These are phyloP conservation scores for Neurospora sp. DNA, from an alignment of 495 filamentous ascomycete genomes.

Conservation along the genomic window DNA sequence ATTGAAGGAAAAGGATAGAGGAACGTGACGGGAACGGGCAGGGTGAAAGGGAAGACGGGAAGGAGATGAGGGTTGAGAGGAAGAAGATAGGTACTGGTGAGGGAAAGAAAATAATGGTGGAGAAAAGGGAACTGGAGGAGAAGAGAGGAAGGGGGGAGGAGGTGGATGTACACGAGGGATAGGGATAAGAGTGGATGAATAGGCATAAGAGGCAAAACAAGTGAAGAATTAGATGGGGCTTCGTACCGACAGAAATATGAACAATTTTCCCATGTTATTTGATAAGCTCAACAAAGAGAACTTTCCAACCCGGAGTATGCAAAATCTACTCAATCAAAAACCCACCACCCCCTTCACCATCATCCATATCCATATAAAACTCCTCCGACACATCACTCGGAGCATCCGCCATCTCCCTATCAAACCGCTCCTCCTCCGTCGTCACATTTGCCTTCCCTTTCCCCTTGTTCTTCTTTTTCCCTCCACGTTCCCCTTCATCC, in stretches of 20 bases:
- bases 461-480: constrained; percentile 22
- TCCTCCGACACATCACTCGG: constrained; percentile 18
- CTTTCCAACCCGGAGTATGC: background rate
- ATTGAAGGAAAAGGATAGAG: background rate
- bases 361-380: constrained; percentile 16
- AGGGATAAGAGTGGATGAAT: background rate
- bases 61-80: background rate
- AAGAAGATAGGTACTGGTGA: background rate
- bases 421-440: constrained; percentile 6
- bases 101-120: background rate
- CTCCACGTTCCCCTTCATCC: constrained; percentile 14
- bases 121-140: background rate
- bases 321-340: constrained; percentile 20
- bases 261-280: background rate
- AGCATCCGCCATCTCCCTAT: constrained; percentile 10
- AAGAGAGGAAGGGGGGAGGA: background rate
- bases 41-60: background rate
- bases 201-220: background rate
- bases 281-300: background rate
- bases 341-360: constrained; percentile 24
- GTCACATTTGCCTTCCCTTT: constrained; percentile 8
- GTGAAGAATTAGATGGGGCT: background rate
- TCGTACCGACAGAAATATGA: background rate
- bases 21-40: background rate
- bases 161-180: background rate